phyloP scores from a whole-genome alignment of 305 asterid genomes.

The Solanum hybrid region DNA sequence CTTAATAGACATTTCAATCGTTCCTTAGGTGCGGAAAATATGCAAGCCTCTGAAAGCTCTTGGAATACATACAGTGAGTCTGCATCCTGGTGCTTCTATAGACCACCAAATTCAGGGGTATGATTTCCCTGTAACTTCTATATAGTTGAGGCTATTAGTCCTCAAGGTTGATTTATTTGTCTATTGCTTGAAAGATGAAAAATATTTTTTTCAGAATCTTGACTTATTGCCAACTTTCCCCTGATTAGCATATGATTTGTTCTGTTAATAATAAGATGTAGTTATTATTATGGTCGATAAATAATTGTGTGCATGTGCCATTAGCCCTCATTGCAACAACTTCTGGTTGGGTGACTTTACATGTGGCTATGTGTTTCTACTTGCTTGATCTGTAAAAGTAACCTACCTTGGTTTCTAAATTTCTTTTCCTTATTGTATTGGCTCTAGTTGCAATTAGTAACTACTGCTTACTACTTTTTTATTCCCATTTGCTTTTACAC shows the following conservation, averaged over 20 bases:
- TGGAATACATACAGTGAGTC: conserved; percentile 77
- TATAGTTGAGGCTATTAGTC: neutral
- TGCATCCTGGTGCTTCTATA: conserved; percentile 75
- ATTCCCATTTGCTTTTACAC: neutral
- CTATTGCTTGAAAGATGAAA: neutral
- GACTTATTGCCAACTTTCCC: neutral
- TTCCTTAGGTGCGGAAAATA: conserved; percentile 54
- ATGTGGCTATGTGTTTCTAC: neutral
- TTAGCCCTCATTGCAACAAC: neutral
- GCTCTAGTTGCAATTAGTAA: neutral
- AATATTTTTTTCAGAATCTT: neutral
- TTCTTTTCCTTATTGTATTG: neutral
- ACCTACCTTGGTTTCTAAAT: neutral
- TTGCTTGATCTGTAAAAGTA: neutral
- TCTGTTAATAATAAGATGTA: neutral
- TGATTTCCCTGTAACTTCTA: neutral
- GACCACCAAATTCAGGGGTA: conserved; percentile 73
- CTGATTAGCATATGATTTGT: neutral
- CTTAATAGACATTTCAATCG: conserved; percentile 8
- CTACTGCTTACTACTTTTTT: neutral
- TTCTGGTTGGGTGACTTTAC: neutral
- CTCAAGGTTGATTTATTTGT: neutral
- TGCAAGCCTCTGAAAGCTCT: conserved; percentile 65
- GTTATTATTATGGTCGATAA: neutral
- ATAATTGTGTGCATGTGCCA: neutral